A percentile compares a stretch with the other conserved stretches of the same genome.
Evolutionary conservation across 768 basidiomycete species (phyloP).

Genomic region (Suillus discolor): DNA sequence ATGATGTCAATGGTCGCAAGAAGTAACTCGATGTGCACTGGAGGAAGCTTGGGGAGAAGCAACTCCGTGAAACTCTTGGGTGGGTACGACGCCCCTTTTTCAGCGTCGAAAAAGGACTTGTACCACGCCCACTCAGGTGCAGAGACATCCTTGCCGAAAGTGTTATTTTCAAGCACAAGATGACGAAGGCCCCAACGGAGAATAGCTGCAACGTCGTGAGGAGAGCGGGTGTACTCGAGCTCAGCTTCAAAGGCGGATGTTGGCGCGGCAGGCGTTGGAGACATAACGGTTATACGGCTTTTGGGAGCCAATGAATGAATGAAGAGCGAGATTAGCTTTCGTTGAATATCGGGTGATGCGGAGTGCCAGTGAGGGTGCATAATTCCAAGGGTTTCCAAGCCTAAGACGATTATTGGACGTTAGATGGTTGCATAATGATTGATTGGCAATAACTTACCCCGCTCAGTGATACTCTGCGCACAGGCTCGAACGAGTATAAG

Average conservation of each 20-base stretch:
- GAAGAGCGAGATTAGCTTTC: constrained; percentile 66
- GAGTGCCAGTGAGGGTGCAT: constrained; percentile 89
- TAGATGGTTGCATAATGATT: constrained; percentile 11
- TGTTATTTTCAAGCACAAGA: constrained; percentile 57
- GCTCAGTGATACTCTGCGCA: constrained; percentile 62
- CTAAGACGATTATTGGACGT: constrained; percentile 37
- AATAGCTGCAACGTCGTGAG: constrained; percentile 79
- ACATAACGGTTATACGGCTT: constrained; percentile 47
- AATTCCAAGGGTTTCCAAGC: constrained; percentile 79
- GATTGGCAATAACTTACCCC: constrained; percentile 48
- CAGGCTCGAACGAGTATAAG: constrained; percentile 67
- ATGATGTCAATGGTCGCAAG: constrained; percentile 60
- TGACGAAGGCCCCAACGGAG: constrained; percentile 83
- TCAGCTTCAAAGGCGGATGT: constrained; percentile 63
- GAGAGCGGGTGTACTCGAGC: constrained; percentile 62
- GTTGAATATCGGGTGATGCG: constrained; percentile 70
- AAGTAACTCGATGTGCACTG: constrained; percentile 60
- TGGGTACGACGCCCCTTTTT: constrained; percentile 62
- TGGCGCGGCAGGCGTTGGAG: constrained; percentile 50
- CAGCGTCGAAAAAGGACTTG: constrained; percentile 57
- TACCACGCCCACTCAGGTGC: constrained; percentile 68
- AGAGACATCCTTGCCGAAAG: constrained; percentile 56
- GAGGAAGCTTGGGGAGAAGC: constrained; percentile 61
- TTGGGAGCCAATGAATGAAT: constrained; percentile 61
- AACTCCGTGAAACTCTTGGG: constrained; percentile 61